Percentiles rank a stretch among this genome's conserved stretches.
phyloP scores from a whole-genome alignment of 306 rosid species.

The Castanea mollissima region DNA sequence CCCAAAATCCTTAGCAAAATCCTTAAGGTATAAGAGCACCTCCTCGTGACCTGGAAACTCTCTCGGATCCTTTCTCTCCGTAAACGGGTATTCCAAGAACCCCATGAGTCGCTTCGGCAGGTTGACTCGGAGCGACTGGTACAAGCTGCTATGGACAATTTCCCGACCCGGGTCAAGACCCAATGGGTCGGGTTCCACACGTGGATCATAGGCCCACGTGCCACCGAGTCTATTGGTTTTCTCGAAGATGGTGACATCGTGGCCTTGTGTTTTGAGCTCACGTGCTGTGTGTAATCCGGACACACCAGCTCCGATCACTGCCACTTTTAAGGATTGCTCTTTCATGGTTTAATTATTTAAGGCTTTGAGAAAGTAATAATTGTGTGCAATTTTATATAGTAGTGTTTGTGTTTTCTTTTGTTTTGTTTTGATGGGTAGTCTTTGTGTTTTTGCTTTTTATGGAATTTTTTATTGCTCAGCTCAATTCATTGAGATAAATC shows the following conservation, averaged over 20 bases:
- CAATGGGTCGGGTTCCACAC: constrained; percentile 28
- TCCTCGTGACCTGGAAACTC: constrained; percentile 56
- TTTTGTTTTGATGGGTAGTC: too few species aligned
- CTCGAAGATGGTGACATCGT: constrained; percentile 32
- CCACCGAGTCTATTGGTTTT: constrained; percentile 30
- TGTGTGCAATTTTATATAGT: too few species aligned
- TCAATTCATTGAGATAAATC: too few species aligned
- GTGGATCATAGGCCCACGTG: constrained; percentile 37
- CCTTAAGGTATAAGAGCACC: constrained; percentile 44
- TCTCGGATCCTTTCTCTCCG: constrained; percentile 31
- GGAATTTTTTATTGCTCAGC: too few species aligned
- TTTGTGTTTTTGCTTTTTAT: too few species aligned
- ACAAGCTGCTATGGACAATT: constrained; percentile 32
- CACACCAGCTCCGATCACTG: constrained; percentile 38
- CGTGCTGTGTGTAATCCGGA: constrained; percentile 35
- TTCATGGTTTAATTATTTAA: background rate
- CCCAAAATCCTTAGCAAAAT: constrained; percentile 40
- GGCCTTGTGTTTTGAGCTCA: constrained; percentile 36
- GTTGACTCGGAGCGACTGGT: constrained; percentile 35
- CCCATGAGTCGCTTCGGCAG: constrained; percentile 42
- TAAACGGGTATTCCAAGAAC: constrained; percentile 36
- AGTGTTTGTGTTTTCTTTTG: too few species aligned
- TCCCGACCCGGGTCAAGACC: constrained; percentile 26
- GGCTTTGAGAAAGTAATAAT: background rate
- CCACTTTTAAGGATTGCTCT: constrained; percentile 5